phyloP scores from a whole-genome alignment of 306 rosid species.

The Vicia faba region DNA sequence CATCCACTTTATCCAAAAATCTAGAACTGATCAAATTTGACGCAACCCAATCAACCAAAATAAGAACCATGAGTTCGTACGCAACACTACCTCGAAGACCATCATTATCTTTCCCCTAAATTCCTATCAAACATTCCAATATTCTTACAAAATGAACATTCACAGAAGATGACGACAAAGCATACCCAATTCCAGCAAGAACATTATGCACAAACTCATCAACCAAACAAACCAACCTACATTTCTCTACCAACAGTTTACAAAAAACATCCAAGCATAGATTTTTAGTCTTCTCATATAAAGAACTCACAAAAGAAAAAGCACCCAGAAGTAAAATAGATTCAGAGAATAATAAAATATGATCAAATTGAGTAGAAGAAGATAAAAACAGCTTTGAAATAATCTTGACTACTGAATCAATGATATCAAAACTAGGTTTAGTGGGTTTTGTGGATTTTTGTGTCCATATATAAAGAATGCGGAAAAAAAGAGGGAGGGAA shows the following conservation, averaged over 20 bases:
- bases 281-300: conserved; percentile 52
- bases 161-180: conserved; percentile 57
- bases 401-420: conserved; percentile 54
- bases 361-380: conserved; percentile 44
- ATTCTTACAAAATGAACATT: conserved; percentile 47
- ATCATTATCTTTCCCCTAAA: conserved; percentile 59
- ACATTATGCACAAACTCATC: conserved; percentile 56
- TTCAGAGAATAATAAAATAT: conserved; percentile 52
- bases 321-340: conserved; percentile 66
- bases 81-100: conserved; percentile 55
- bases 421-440: conserved; percentile 50
- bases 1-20: conserved; percentile 46
- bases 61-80: conserved; percentile 73
- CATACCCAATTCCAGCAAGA: conserved; percentile 87
- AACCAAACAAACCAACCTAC: conserved; percentile 43
- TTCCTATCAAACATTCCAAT: conserved; percentile 60
- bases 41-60: conserved; percentile 76
- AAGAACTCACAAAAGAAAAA: conserved; percentile 54
- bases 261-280: conserved; percentile 57
- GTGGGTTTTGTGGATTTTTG: conserved; percentile 71
- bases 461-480: conserved; percentile 76
- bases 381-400: conserved; percentile 41
- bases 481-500: conserved; percentile 55
- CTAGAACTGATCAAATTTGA: conserved; percentile 54
- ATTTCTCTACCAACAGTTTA: conserved; percentile 47